Conservation (phyloP, 2,329 filamentous ascomycete genomes). For the Lasiodiplodia sp. region DNA sequence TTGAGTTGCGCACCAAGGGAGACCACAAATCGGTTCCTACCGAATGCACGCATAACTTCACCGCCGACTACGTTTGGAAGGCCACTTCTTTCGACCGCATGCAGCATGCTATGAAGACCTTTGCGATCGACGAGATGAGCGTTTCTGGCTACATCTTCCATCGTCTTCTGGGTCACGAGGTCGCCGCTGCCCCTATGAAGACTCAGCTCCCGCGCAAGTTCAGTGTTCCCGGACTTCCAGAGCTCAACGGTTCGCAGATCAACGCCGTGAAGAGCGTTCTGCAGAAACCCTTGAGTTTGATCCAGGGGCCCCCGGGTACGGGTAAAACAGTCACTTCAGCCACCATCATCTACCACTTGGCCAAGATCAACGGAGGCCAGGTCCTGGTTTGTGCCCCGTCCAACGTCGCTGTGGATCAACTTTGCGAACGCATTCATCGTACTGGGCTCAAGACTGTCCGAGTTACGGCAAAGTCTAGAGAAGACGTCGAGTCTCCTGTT, state of each 20-base stretch:
- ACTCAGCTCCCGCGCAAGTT: conserved; percentile 96
- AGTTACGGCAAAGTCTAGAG: conserved; percentile 96
- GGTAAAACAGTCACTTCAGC: conserved; percentile 99
- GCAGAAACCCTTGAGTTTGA: conserved; percentile 91
- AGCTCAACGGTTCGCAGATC: conserved; percentile 94
- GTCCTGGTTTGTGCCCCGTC: conserved; percentile 97
- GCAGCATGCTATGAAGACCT: conserved; percentile 99
- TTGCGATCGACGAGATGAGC: conserved; percentile 96
- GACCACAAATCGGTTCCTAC: conserved; percentile 97
- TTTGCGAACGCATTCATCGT: conserved; percentile 94
- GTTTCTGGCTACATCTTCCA: conserved; percentile 99
- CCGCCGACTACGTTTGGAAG: conserved; percentile 99
- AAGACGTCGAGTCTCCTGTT: conserved; percentile 98
- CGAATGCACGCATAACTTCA: conserved; percentile 97
- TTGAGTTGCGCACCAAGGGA: conserved; percentile 91
- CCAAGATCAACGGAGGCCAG: conserved; percentile 92
- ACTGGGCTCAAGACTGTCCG: conserved; percentile 97
- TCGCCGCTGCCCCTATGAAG: conserved; percentile 94
- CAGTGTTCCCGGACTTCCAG: conserved; percentile 90
- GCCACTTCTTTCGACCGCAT: conserved; percentile 99
- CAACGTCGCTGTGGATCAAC: conserved; percentile 97
- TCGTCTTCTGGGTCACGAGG: conserved; percentile 92
- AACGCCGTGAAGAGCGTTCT: conserved; percentile 95
- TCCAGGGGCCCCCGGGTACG: conserved; percentile 95
- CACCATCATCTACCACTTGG: conserved; percentile 97